Evolutionary conservation across 163 green algal genomes (phyloP), one percentile per base, ranked within the genome.

Genomic region (Scenedesmus sp.): DNA sequence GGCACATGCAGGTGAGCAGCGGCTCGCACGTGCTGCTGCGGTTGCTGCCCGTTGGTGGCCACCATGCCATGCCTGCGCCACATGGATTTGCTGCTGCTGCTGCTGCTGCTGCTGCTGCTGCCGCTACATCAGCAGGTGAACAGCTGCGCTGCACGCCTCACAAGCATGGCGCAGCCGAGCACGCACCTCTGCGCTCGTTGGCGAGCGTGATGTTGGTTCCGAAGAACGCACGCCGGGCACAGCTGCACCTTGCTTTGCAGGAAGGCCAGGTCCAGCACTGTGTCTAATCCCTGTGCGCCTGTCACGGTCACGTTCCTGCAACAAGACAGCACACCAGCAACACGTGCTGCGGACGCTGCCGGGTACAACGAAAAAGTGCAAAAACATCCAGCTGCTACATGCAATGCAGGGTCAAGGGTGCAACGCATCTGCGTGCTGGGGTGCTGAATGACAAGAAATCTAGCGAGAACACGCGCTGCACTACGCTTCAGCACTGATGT

Each of bases 301-400:
- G 72, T 82, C 72, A 82, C 20, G 3, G 72, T 82, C n/a, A 82
- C 72, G 72, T 82, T 82, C 35, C 72, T 82, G 72, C 33, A 82
- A 73, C 15, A 16, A 73, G 24, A 12, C 20, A 40, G 30, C 49
- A 78, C 10, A 80, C 4, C 73, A 82, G 33, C 33, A 40, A 18
- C 70, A 81, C 49, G 70, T 81, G 70, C n/a, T 81, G 70, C 70
- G 13, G 70, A 13, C 13, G 70, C 70, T 44, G 70, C 70, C 24
- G 70, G 24, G 70, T n/a, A 18, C 33, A 13, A 81, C 12, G 13
- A 18, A 81, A 81, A 40, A 81, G 13, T 18, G 16, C n/a, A 5
- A 18, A 81, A 81, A 13, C 13, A 56, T 12, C 49, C 15, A 56
- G 49, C 49, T 13, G 13, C 49, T 56, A 20, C 49, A 56, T 12